Evolutionary conservation across 257 asterid species (phyloP).

Genomic region (Linderniella brevidens): DNA sequence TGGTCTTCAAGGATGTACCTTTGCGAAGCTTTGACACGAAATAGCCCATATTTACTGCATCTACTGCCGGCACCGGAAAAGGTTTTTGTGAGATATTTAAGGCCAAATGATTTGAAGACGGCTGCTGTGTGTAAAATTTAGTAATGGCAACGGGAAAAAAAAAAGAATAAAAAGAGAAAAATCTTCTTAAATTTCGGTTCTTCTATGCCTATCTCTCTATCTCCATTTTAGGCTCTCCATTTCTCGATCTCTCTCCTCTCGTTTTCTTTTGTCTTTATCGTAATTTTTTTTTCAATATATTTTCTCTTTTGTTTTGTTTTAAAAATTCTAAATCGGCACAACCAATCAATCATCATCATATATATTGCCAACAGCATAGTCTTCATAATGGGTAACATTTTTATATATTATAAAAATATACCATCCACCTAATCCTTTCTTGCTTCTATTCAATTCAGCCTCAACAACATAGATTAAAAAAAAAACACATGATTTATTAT

Average conservation of each 20-base stretch:
- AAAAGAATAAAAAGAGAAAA: conserved; percentile 2
- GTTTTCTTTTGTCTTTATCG: neutral
- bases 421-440: no score
- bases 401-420: no score
- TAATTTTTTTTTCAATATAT: neutral
- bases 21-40: conserved; percentile 25
- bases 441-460: no score
- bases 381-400: no score
- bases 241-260: conserved; percentile 13
- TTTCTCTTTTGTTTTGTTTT: neutral
- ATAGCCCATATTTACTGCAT: conserved; percentile 20
- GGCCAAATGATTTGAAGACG: conserved; percentile 4
- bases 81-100: conserved; percentile 10
- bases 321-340: no score
- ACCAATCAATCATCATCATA: no score
- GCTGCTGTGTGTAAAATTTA: neutral
- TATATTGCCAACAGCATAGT: no score
- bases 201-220: conserved; percentile 26
- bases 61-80: conserved; percentile 12
- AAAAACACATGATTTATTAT: no score
- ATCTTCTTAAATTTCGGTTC: neutral
- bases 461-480: no score
- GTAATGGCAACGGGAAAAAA: no score
- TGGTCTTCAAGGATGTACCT: conserved; percentile 20
- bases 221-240: conserved; percentile 25